Conservation (phyloP, 306 rosid genomes). For the Phaseolus lunatus region DNA sequence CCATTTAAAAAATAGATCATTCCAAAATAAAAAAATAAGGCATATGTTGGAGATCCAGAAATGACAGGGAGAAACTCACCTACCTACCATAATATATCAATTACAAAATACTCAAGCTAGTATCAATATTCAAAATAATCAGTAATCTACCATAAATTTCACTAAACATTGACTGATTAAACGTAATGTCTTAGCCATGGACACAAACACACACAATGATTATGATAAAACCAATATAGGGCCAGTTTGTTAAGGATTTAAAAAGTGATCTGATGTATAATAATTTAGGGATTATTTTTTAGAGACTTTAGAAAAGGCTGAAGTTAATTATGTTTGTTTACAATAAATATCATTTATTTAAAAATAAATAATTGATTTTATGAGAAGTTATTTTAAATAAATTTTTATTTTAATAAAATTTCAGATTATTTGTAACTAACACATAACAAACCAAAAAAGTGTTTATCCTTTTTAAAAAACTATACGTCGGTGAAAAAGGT, state of each 20-base stretch:
- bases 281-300: no score
- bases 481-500: no score
- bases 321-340: neutral
- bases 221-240: neutral
- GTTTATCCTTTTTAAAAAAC: neutral
- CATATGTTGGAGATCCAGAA: neutral
- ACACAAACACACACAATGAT: conserved; percentile 9
- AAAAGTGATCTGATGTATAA: neutral
- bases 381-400: neutral
- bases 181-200: neutral
- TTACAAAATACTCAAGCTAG: conserved; percentile 33
- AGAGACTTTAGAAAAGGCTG: neutral
- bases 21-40: conserved; percentile 14
- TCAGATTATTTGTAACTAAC: neutral
- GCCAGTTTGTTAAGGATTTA: neutral
- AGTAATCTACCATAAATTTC: conserved; percentile 5
- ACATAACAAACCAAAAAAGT: neutral
- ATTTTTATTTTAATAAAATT: no score
- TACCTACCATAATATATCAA: neutral
- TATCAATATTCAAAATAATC: conserved; percentile 3
- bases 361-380: neutral
- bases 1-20: conserved; percentile 13
- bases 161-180: neutral
- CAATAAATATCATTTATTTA: neutral
- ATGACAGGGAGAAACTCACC: conserved; percentile 23